phyloP scores from a whole-genome alignment of 192 early-diverging fungal species.

The Rhizoclosmatium globosum region DNA sequence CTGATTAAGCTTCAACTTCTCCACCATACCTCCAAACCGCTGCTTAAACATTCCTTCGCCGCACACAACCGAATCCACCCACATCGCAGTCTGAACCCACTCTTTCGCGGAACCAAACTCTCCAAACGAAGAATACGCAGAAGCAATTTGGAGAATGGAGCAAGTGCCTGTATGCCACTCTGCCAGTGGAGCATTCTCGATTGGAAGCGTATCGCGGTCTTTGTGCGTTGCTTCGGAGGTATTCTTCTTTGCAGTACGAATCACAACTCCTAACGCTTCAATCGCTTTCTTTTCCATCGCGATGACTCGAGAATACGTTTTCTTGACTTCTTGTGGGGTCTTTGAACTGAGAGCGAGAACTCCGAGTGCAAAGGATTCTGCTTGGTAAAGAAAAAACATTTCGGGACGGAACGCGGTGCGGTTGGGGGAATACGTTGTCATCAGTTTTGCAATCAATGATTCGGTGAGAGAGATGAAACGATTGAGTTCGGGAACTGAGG shows the following conservation, averaged over 20 bases:
- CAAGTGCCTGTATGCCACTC: neutral
- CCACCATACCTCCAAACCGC: neutral
- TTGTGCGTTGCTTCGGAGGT: neutral
- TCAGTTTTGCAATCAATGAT: neutral
- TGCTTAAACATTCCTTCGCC: neutral
- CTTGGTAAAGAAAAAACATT: slow-evolving; percentile 1
- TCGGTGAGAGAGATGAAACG: neutral
- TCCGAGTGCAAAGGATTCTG: slow-evolving; percentile 7
- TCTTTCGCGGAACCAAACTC: neutral
- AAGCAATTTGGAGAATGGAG: slow-evolving; percentile 6
- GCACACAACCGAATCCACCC: neutral
- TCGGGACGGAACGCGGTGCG: slow-evolving; percentile 1
- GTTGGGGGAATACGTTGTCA: neutral
- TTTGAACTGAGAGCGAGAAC: neutral
- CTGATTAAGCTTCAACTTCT: neutral
- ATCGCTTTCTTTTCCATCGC: neutral
- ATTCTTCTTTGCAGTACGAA: neutral
- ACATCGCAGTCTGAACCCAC: neutral
- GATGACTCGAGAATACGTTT: neutral
- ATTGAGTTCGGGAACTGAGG: neutral
- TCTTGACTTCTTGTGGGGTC: neutral
- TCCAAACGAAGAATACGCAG: neutral
- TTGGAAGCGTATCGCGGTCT: neutral
- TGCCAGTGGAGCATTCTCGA: neutral
- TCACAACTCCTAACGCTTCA: neutral